A percentile compares a stretch with the other conserved stretches of the same genome.
Conservation (phyloP, 148 eudicot species). For the Silene latifolia region DNA sequence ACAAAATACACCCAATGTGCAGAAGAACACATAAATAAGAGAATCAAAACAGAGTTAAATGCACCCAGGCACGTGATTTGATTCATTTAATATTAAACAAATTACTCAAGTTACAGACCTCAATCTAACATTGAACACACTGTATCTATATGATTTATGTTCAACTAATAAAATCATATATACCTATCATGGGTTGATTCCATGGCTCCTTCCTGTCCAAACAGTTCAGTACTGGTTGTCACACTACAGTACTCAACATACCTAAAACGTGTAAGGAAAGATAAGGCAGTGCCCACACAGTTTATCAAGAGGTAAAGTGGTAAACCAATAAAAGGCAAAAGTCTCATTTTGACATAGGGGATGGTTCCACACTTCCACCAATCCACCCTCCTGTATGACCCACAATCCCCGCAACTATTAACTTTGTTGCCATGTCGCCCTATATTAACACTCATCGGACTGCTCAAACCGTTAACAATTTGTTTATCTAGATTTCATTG, state of each 20-base stretch:
- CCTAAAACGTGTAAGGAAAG: too few relatives aligned
- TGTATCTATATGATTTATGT: background rate
- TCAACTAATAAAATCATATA: slow-evolving; percentile 1
- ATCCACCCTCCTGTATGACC: background rate
- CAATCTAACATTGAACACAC: background rate
- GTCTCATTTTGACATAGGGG: background rate
- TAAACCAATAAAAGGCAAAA: background rate
- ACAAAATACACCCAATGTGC: background rate
- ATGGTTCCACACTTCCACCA: too few relatives aligned
- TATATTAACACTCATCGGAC: background rate
- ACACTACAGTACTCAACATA: too few relatives aligned
- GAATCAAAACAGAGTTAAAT: background rate
- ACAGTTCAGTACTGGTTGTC: too few relatives aligned
- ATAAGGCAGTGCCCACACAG: too few relatives aligned
- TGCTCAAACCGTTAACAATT: too few relatives aligned
- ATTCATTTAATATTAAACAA: too few relatives aligned
- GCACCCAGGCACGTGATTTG: slow-evolving; percentile 6
- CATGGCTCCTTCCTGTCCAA: background rate
- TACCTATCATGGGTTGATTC: background rate
- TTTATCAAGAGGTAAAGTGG: background rate
- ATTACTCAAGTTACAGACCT: background rate
- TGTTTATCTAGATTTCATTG: background rate
- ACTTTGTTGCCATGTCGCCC: background rate
- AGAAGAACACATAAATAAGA: background rate
- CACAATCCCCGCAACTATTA: background rate